Evolutionary conservation across 176 grass and related monocot species (phyloP), one percentile per base, ranked within the genome.

Genomic region (Tillandsia leiboldiana): DNA sequence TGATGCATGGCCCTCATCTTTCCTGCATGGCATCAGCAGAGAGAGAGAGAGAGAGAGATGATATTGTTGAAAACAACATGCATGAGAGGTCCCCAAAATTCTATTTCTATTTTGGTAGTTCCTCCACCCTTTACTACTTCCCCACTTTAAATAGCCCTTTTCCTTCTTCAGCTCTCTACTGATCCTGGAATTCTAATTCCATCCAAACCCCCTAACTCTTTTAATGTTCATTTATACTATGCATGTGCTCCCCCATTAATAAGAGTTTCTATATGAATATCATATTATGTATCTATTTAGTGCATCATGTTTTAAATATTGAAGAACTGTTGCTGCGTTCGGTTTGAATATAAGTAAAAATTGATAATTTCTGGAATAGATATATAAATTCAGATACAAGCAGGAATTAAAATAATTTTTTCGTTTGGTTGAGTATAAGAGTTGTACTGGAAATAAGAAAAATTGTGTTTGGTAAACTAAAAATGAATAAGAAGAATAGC

Each of bases 11-110:
- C 3, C 54, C 64, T 22, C 26, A 49, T 69, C 67, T 51, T 69
- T 49, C 51, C 22, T 69, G 67, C 67, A 69, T 69, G 67, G 67
- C 67, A 69, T 69, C 49, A 69, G 67, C 67, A 69, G 24, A 17
- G 33, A 14, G 33, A 48, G 5, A 42, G 8, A 9, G 24, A 67
- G 26, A 48, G 48, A 15, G 15, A 59, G n/a, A 28, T 0, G 33
- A 49, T 28, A 12, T 67, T 67, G 65, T 12, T 67, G 65, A 67
- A 8, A 49, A 49, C 65, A 67, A 29, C 48, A 49, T 18, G 20
- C 20, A 20, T 20, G 20, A 20, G 28, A 49, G 65, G 11, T 42
- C 33, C 65, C 10, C 65, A 9, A 29, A 28, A 49, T 15, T 49
- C 15, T 29, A 8, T n/a, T 47, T 17, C 54, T 17, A 17, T 58